Evolutionary conservation across 169 alveolate genomes (phyloP).

Genomic region (Eimeria brunetti): DNA sequence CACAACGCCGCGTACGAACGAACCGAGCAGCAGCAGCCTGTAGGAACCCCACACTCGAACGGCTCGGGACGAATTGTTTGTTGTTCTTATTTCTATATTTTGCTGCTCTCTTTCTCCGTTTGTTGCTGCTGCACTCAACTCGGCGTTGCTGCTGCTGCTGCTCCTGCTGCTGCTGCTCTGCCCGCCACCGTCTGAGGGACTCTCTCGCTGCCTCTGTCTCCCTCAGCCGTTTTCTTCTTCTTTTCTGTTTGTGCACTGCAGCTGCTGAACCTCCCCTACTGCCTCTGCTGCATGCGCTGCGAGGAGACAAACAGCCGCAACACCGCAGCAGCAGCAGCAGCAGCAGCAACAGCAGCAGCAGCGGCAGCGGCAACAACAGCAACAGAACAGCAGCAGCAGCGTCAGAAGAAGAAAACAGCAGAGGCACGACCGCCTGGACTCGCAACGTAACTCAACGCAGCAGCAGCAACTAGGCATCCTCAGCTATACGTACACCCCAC

Average conservation of each 20-base stretch:
- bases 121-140: neutral
- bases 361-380: neutral
- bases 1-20: neutral
- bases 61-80: neutral
- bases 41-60: neutral
- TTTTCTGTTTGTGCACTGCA: neutral
- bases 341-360: slow-evolving; percentile 1
- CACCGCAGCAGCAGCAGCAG: slow-evolving; percentile 7
- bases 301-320: neutral
- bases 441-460: too few relatives aligned
- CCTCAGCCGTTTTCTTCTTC: neutral
- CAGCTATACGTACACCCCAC: neutral
- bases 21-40: neutral
- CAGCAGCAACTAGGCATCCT: neutral
- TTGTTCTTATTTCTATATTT: too few relatives aligned
- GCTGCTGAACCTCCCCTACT: neutral
- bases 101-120: neutral
- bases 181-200: neutral
- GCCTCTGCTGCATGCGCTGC: neutral
- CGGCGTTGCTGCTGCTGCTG: neutral
- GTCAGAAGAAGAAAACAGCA: too few relatives aligned
- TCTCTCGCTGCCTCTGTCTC: neutral
- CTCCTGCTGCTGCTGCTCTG: neutral
- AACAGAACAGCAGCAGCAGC: neutral
- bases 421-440: too few relatives aligned